These are phyloP conservation scores for Mortierella hygrophila DNA, from an alignment of 192 early-diverging fungal genomes.

Conservation along the genomic window DNA sequence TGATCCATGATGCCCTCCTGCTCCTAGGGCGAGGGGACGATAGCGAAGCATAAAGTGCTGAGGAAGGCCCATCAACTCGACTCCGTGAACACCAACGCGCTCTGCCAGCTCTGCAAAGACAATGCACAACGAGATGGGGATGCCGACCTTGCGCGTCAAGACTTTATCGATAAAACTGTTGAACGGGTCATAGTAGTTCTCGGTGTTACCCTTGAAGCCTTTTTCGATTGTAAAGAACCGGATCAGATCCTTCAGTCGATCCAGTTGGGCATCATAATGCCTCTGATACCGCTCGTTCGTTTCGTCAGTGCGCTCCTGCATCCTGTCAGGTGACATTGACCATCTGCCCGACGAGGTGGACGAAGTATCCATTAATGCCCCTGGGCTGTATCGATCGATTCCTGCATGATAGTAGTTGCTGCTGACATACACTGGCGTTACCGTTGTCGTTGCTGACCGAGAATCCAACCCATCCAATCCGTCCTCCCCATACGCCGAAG, in stretches of 20 bases:
- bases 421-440: neutral
- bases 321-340: neutral
- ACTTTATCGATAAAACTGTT: slow-evolving; percentile 58
- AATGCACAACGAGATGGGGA: slow-evolving; percentile 52
- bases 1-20: neutral
- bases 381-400: slow-evolving; percentile 18
- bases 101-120: slow-evolving; percentile 49
- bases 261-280: slow-evolving; percentile 21
- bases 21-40: neutral
- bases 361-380: neutral
- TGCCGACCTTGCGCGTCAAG: slow-evolving; percentile 42
- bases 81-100: slow-evolving; percentile 42
- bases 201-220: slow-evolving; percentile 55
- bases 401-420: neutral
- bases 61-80: slow-evolving; percentile 51
- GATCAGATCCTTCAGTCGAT: slow-evolving; percentile 31
- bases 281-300: neutral
- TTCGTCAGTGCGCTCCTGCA: neutral
- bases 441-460: neutral
- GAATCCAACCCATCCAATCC: neutral
- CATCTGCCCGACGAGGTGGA: neutral
- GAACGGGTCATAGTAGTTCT: slow-evolving; percentile 51
- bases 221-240: slow-evolving; percentile 48
- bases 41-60: slow-evolving; percentile 57
- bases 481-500: neutral